phyloP scores from a whole-genome alignment of 2,329 filamentous ascomycete genomes.

The Neoascochyta sp. region DNA sequence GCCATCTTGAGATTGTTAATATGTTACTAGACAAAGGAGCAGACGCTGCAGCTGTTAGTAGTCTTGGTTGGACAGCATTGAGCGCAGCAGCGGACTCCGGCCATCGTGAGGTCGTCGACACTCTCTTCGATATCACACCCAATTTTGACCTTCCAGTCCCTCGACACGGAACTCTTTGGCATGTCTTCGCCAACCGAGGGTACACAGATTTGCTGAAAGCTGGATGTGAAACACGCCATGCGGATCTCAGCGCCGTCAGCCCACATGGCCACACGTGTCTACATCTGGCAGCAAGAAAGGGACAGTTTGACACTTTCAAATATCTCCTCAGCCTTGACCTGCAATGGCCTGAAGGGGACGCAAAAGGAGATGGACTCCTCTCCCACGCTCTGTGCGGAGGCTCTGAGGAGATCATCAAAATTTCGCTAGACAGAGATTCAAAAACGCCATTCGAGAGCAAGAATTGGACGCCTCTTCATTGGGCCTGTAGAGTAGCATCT shows the following conservation, averaged over 20 bases:
- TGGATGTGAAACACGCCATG: background rate
- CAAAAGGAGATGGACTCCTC: conserved; percentile 4
- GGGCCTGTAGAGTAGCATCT: conserved; percentile 4
- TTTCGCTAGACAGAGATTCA: background rate
- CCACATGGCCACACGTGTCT: background rate
- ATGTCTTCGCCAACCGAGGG: conserved; percentile 2
- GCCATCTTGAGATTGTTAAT: conserved; percentile 1
- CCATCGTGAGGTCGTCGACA: background rate
- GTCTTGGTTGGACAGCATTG: background rate
- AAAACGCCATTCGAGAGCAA: background rate
- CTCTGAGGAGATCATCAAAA: background rate
- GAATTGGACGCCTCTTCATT: conserved; percentile 1
- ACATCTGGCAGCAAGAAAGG: background rate
- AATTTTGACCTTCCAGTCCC: background rate
- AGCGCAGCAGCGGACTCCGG: background rate
- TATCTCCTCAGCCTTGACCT: conserved; percentile 1
- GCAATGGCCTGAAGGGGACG: background rate
- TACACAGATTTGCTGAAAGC: conserved; percentile 2
- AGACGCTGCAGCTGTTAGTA: background rate
- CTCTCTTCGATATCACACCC: background rate
- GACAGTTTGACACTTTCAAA: background rate
- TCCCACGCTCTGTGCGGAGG: conserved; percentile 6
- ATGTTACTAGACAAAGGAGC: conserved; percentile 1
- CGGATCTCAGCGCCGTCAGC: background rate
- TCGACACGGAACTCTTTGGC: background rate